Evolutionary conservation across 2,329 filamentous ascomycete species (phyloP).

Genomic region (Cryphonectria radicalis): DNA sequence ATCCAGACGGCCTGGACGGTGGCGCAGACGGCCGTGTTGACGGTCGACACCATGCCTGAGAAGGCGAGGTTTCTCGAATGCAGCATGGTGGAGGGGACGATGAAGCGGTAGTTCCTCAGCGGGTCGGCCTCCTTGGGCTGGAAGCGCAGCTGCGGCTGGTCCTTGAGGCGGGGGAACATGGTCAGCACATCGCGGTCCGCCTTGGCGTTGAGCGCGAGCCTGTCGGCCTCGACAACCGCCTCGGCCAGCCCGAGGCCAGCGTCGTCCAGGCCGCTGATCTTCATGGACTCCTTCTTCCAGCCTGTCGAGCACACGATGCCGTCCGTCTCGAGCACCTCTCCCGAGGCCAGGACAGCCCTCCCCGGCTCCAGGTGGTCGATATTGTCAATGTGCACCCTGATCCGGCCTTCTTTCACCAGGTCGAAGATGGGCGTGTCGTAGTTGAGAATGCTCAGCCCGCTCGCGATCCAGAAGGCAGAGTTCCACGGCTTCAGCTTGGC

Average conservation of each 20-base stretch:
- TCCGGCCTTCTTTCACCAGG: constrained; percentile 51
- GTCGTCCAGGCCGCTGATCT: constrained; percentile 39
- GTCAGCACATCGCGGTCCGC: constrained; percentile 18
- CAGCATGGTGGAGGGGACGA: constrained; percentile 24
- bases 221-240: constrained; percentile 11
- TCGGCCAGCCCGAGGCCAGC: constrained; percentile 17
- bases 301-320: constrained; percentile 57
- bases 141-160: constrained; percentile 22
- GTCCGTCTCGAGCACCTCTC: constrained; percentile 46
- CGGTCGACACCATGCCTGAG: constrained; percentile 31
- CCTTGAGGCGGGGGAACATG: constrained; percentile 18
- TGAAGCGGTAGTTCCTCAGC: constrained; percentile 24
- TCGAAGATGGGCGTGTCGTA: constrained; percentile 56
- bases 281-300: constrained; percentile 52
- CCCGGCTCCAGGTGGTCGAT: constrained; percentile 45
- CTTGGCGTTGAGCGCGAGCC: constrained; percentile 15
- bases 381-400: constrained; percentile 53
- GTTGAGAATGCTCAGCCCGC: constrained; percentile 57
- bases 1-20: constrained; percentile 55
- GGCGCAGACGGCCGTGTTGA: constrained; percentile 42
- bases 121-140: constrained; percentile 18
- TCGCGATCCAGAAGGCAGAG: constrained; percentile 52
- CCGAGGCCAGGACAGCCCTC: constrained; percentile 48
- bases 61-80: constrained; percentile 18
- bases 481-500: constrained; percentile 47